Evolutionary conservation across 2,329 filamentous ascomycete species (phyloP), one percentile per base, ranked within the genome.

Genomic region (Eutypella sp.): DNA sequence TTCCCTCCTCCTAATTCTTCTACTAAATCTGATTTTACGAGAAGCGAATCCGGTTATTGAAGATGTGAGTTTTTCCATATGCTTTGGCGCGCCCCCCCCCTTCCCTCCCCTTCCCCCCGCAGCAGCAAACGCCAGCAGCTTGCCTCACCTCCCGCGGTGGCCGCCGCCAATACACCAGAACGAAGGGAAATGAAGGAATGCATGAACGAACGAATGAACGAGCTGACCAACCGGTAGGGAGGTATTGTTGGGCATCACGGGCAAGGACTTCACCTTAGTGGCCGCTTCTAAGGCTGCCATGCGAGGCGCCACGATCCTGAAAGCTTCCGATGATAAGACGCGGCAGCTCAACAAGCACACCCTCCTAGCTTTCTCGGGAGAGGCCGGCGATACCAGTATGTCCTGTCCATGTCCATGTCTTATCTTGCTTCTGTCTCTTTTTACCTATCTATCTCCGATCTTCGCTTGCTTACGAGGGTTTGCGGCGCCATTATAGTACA

Each of bases 241-340:
- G 83, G 89, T 97, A 68, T 81, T 99, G 67, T 81, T 99, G 60
- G 93, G 93, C 64, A 96, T 99, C 70, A 96, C 92, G 49, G 95
- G 93, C 76, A 96, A 96, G 78, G 95, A 99, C 81, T 99, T 96
- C 71, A 95, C 91, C 74, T 84, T 99, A 79, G 84, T 99, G 68
- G 93, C 90, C 62, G 89, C 93, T 61, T 97, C 91, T 53, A 97
- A 99, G 78, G 93, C 93, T 66, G 89, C 91, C 62, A 97, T 97
- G 91, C 85, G 93, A 75, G 93, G 93, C 62, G 89, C 90, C 54
- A 96, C 92, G 49, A 87, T 99, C 69, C 84, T 99, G 66, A 99
- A 99, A 73, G 82, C 89, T 47, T 81, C 83, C 57, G 95, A 99
- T 71, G 92, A 99, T 80, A 99, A 99, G 82, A 99, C 93, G 55